Evolutionary conservation across 495 filamentous ascomycete species (phyloP), one percentile per base, ranked within the genome.

Genomic region (Terfezia claveryi): DNA sequence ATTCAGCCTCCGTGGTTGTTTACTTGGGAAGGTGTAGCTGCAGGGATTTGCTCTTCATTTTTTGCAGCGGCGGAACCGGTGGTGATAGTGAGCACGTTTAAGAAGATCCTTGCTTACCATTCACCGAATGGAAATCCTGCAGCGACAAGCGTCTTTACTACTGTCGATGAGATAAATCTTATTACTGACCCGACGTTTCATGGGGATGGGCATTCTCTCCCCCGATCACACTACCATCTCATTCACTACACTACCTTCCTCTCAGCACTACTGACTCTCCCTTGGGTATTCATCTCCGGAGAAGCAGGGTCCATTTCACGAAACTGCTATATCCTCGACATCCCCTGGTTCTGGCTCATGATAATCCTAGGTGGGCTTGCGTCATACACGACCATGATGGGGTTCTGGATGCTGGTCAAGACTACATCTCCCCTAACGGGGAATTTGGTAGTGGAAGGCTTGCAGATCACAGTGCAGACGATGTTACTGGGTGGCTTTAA

Each of bases 251-350:
- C 62, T 1, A 75, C 72, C 41, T 50, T 75, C 14, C 62, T 76
- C 27, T 68, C 70, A 38, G 68, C 75, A 41, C 1, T 71, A 10
- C 54, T 75, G 2, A 65, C 75, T 50, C 63, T 70, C 3, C 74
- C 74, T 14, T 67, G 73, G 52, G 59, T 71, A 14, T 62, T 74
- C 46, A 54, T 76, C 12, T 68, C 69, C 4, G 74, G 74, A 37
- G 74, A 76, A 52, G 44, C 73, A 10, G 54, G 57, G 8, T 60
- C 69, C 54, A 73, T 76, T 51, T 60, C 59, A 36, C 66, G 68
- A 8, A 76, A 75, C 54, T 71, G 73, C 56, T 73, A 74, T 53
- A 67, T 73, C 59, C 67, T 76, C 9, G 74, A 76, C 53, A 67
- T 72, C 8, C 66, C 72, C 1, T 73, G 64, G 58, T 73, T 73